These are phyloP conservation scores for Hymenoscyphus scutula DNA, from an alignment of 2,329 filamentous ascomycete species.

Conservation along the genomic window DNA sequence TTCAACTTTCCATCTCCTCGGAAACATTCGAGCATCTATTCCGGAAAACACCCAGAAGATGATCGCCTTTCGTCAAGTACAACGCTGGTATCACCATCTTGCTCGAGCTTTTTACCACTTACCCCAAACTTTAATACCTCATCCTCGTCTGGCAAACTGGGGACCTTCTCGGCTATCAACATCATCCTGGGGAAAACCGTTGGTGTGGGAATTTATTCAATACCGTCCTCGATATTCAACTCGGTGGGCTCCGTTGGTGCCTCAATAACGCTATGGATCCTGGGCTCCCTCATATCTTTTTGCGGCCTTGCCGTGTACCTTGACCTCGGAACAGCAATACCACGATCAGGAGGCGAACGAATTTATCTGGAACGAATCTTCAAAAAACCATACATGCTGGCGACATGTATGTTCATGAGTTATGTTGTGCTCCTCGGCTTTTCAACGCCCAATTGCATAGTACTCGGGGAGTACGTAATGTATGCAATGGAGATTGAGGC, in stretches of 20 bases:
- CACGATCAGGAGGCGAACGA: slow-evolving; percentile 49
- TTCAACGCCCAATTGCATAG: slow-evolving; percentile 51
- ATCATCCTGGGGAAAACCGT: slow-evolving; percentile 40
- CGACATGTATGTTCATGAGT: slow-evolving; percentile 52
- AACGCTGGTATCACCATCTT: slow-evolving; percentile 20
- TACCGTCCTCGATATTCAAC: slow-evolving; percentile 55
- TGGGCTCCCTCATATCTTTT: slow-evolving; percentile 46
- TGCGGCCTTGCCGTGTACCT: slow-evolving; percentile 47
- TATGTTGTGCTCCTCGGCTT: slow-evolving; percentile 51
- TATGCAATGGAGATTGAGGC: slow-evolving; percentile 43
- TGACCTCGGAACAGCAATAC: slow-evolving; percentile 46
- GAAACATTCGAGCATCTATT: slow-evolving; percentile 10
- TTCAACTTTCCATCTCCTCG: slow-evolving; percentile 19
- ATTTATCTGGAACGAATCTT: slow-evolving; percentile 55
- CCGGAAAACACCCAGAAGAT: slow-evolving; percentile 12
- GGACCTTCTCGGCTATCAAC: slow-evolving; percentile 33
- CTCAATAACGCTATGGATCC: slow-evolving; percentile 52
- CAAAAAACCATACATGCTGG: slow-evolving; percentile 49
- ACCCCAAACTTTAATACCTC: slow-evolving; percentile 24
- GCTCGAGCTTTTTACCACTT: slow-evolving; percentile 20
- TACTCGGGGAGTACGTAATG: slow-evolving; percentile 51
- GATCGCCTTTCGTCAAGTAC: slow-evolving; percentile 6
- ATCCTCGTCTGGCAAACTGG: slow-evolving; percentile 35
- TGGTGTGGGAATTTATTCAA: slow-evolving; percentile 51
- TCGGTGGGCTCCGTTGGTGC: slow-evolving; percentile 55